Evolutionary conservation across 192 early-diverging fungal genomes (phyloP).

Genomic region (Coemansia sp.): DNA sequence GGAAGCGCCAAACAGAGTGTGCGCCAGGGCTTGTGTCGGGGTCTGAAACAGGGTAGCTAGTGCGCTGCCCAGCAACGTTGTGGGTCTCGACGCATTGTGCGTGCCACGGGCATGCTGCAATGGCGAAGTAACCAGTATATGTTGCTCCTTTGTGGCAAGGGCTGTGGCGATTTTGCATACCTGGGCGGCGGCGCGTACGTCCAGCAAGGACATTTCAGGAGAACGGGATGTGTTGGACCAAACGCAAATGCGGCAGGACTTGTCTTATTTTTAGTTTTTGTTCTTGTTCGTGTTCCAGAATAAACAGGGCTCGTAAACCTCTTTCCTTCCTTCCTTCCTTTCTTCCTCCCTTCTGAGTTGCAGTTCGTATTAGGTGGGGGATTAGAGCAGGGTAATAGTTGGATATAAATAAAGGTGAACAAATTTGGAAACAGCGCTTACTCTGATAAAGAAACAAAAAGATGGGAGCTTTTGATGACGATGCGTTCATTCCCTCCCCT

Average conservation of each 20-base stretch:
- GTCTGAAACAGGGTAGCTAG: conserved; percentile 33
- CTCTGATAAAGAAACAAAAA: too few relatives aligned
- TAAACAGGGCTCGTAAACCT: too few relatives aligned
- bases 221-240: too few relatives aligned
- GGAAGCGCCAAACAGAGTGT: conserved; percentile 21
- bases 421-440: too few relatives aligned
- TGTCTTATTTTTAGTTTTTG: too few relatives aligned
- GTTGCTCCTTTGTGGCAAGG: conserved; percentile 28
- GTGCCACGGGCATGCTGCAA: conserved; percentile 1
- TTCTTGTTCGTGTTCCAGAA: too few relatives aligned
- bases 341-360: too few relatives aligned
- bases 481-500: not conserved
- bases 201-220: conserved; percentile 13
- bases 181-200: conserved; percentile 29
- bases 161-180: conserved; percentile 42
- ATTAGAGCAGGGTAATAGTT: not conserved
- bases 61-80: conserved; percentile 26
- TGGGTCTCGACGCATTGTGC: not conserved
- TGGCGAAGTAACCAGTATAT: conserved; percentile 26
- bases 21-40: conserved; percentile 32
- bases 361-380: too few relatives aligned
- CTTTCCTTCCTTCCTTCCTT: too few relatives aligned
- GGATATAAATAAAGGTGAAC: not conserved
- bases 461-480: too few relatives aligned
- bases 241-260: too few relatives aligned